Conservation (phyloP, 169 alveolate genomes). For the Perkinsus chesapeaki region DNA sequence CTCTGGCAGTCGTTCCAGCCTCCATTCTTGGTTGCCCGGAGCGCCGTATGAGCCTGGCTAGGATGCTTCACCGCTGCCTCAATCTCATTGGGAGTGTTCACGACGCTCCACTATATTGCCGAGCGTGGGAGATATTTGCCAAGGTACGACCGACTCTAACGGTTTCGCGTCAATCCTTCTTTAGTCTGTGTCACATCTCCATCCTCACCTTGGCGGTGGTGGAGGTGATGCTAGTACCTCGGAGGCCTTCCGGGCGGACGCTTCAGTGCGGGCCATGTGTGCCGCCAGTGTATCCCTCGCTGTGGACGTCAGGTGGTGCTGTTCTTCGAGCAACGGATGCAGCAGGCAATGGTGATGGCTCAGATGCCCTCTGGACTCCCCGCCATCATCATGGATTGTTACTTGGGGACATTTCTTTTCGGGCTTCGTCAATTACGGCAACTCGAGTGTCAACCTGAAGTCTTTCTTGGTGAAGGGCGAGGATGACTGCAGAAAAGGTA, state of each 20-base stretch:
- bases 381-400: neutral
- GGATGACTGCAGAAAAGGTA: neutral
- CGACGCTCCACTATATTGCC: neutral
- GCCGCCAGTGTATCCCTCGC: neutral
- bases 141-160: neutral
- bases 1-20: neutral
- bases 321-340: neutral
- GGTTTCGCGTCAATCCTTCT: neutral
- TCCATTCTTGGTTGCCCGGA: neutral
- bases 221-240: neutral
- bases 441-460: neutral
- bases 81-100: neutral
- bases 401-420: neutral
- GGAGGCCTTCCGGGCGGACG: neutral
- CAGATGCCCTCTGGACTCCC: neutral
- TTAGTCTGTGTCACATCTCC: neutral
- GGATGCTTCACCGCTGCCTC: constrained; percentile 2
- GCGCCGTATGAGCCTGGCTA: neutral
- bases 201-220: neutral
- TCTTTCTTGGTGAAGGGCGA: neutral
- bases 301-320: neutral
- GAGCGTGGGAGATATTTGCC: neutral
- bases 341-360: neutral
- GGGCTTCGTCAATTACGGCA: neutral
- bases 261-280: neutral